Evolutionary conservation across 306 rosid genomes (phyloP).

Genomic region (Cyclanthera cordifolia): DNA sequence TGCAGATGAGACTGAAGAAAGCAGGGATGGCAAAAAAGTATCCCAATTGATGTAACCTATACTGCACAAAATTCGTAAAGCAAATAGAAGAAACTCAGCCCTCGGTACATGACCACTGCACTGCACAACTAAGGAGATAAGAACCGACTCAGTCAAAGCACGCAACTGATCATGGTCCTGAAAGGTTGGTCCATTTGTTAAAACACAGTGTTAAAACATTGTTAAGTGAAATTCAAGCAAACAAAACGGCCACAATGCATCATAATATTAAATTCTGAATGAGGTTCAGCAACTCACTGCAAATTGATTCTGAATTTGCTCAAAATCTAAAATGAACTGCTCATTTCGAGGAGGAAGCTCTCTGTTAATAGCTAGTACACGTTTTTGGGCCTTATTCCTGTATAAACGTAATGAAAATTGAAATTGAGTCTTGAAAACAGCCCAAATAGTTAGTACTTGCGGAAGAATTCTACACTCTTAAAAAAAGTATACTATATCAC

Average conservation of each 20-base stretch:
- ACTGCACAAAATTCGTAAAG: conserved; percentile 58
- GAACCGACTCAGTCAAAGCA: conserved; percentile 67
- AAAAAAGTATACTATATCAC: neutral
- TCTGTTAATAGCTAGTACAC: conserved; percentile 71
- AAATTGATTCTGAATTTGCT: conserved; percentile 81
- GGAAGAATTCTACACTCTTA: neutral
- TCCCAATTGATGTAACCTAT: conserved; percentile 87
- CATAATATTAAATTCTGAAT: neutral
- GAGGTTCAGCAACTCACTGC: conserved; percentile 42
- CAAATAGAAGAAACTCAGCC: conserved; percentile 82
- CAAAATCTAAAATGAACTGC: conserved; percentile 83
- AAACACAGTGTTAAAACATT: neutral
- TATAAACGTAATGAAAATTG: conserved; percentile 12
- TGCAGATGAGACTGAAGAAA: conserved; percentile 60
- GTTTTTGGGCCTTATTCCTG: conserved; percentile 93
- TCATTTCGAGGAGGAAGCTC: conserved; percentile 92
- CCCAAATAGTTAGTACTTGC: neutral
- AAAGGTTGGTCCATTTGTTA: conserved; percentile 12
- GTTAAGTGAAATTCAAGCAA: conserved; percentile 11
- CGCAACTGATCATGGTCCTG: conserved; percentile 92
- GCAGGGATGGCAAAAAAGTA: conserved; percentile 66
- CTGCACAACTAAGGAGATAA: conserved; percentile 68
- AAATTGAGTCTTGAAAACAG: neutral
- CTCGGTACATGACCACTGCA: conserved; percentile 86
- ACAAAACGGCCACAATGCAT: neutral